Evolutionary conservation across 148 eudicot species (phyloP), one percentile per base, ranked within the genome.

Genomic region (Arbutus unedo): DNA sequence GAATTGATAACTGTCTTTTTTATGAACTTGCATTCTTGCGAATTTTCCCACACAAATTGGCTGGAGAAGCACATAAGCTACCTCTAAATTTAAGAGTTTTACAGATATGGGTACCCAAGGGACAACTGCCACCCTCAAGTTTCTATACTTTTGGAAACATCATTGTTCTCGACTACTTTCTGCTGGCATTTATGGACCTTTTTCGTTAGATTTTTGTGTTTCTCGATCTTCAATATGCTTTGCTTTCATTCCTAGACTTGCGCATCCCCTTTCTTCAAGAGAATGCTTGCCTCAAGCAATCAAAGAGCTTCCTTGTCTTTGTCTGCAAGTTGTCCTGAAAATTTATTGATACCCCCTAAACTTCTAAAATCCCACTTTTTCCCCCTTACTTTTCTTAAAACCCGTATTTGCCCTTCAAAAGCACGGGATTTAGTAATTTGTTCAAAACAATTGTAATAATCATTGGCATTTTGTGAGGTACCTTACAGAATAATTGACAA

Each of bases 71-170:
- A 13, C 71, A 7, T 10, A 45, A 78, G 10, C 13, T 64, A 79
- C 18, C 44, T 59, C 70, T 19, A 59, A 48, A 48, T 45, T 47
- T 56, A 11, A 47, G 44, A 59, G 25, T 43, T 45, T 73, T 71
- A 71, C 54, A 73, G 10, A 66, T 66, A 66, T 0, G 3, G 44
- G 23, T 11, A 66, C 31, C 31, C 14, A 6, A 66, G 44, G 16
- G 18, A 43, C 43, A 66, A 25, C 6, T 25, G 71, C 44, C 43
- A 66, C 71, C 18, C 38, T 25, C 16, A 66, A 25, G 71, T n/a
- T 64, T 23, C 25, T 64, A 23, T 66, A 66, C 43, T 64, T 66
- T 43, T 66, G 43, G 71, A 66, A 66, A 66, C 71, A 66, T 66
- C 71, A 31, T 31, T 31, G 38, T 31, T 31, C 38, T 31, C 38